These are phyloP conservation scores for Prunus fruticosa DNA, from an alignment of 306 rosid genomes.

Conservation along the genomic window DNA sequence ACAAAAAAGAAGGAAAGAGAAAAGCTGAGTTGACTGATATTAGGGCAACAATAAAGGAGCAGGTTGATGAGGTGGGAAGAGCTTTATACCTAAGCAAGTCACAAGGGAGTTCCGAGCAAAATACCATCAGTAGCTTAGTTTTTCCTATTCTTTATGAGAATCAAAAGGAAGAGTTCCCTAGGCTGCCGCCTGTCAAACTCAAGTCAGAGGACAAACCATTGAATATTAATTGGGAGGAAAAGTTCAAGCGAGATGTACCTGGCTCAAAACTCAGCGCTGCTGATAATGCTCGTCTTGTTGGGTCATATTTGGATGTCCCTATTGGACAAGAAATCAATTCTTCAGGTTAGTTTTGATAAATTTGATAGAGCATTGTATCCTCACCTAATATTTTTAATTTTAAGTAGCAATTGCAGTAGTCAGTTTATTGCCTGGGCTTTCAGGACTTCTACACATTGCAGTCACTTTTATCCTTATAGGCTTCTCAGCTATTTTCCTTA, in stretches of 20 bases:
- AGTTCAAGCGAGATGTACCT: slow-evolving; percentile 67
- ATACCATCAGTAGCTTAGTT: slow-evolving; percentile 40
- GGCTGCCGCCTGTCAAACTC: slow-evolving; percentile 90
- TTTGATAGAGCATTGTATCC: background rate
- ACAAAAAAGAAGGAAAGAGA: slow-evolving; percentile 64
- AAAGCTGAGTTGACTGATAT: slow-evolving; percentile 51
- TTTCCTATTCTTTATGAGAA: slow-evolving; percentile 59
- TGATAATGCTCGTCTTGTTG: slow-evolving; percentile 63
- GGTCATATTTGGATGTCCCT: slow-evolving; percentile 88
- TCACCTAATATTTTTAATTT: background rate
- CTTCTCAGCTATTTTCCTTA: background rate
- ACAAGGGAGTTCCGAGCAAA: slow-evolving; percentile 66
- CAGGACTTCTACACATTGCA: background rate
- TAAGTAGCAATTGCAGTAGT: slow-evolving; percentile 13
- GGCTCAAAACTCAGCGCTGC: slow-evolving; percentile 41
- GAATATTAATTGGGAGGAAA: slow-evolving; percentile 73
- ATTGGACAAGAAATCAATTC: slow-evolving; percentile 84
- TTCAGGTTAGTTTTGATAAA: slow-evolving; percentile 51
- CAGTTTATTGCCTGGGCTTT: slow-evolving; percentile 1
- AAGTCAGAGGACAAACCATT: slow-evolving; percentile 82
- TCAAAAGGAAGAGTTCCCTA: slow-evolving; percentile 79
- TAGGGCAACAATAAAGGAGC: slow-evolving; percentile 68
- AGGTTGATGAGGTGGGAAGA: slow-evolving; percentile 89
- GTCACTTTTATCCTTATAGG: slow-evolving; percentile 12
- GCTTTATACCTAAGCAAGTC: slow-evolving; percentile 60